Conservation (phyloP, 768 basidiomycete genomes). For the Podaxis sp. region DNA sequence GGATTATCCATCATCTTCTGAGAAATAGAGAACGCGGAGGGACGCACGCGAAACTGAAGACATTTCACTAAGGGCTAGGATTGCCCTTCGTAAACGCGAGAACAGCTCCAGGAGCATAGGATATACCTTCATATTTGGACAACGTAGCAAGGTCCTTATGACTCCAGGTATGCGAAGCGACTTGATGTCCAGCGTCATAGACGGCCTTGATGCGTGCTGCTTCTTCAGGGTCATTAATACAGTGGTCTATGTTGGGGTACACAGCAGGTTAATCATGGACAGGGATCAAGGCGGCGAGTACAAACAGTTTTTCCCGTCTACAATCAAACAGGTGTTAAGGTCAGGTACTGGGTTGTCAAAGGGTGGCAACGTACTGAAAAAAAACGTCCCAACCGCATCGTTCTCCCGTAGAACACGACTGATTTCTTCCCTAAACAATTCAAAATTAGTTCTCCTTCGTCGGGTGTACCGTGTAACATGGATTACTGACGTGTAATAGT, state of each 20-base stretch:
- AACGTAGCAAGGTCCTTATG: slow-evolving; percentile 24
- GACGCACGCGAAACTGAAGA: slow-evolving; percentile 7
- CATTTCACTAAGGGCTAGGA: slow-evolving; percentile 7
- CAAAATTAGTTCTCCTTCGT: background rate
- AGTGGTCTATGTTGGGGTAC: slow-evolving; percentile 19
- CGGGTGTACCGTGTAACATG: background rate
- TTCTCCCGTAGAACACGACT: slow-evolving; percentile 29
- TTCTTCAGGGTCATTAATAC: slow-evolving; percentile 22
- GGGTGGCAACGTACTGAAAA: slow-evolving; percentile 21
- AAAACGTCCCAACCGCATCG: slow-evolving; percentile 35
- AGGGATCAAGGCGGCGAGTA: background rate
- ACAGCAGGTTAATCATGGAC: background rate
- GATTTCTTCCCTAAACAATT: slow-evolving; percentile 30
- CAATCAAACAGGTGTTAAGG: background rate
- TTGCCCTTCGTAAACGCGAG: background rate
- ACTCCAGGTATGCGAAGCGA: slow-evolving; percentile 30
- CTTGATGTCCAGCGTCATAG: slow-evolving; percentile 26
- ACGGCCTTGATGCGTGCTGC: slow-evolving; percentile 19
- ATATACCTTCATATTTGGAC: slow-evolving; percentile 15
- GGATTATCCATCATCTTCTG: background rate
- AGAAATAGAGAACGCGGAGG: no score
- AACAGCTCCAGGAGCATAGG: background rate
- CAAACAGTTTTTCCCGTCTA: slow-evolving; percentile 14
- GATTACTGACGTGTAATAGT: slow-evolving; percentile 30
- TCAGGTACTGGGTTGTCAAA: background rate